Evolutionary conservation across 192 early-diverging fungal genomes (phyloP).

Genomic region (Coemansia sp.): DNA sequence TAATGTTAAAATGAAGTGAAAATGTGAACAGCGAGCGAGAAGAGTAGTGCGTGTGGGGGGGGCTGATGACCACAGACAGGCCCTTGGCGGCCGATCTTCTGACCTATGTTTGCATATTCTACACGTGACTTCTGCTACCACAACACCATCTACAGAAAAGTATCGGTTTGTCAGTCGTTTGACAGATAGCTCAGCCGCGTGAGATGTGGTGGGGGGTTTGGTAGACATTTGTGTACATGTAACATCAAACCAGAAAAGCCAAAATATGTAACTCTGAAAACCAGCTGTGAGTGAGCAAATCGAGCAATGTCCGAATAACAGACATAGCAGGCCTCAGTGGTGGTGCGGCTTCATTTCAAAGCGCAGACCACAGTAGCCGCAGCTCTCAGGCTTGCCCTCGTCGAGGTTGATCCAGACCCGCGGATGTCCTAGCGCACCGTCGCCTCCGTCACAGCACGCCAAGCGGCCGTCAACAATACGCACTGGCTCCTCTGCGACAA

Average conservation of each 20-base stretch:
- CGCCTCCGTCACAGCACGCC: constrained; percentile 87
- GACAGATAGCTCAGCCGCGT: not conserved
- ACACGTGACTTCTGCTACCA: constrained; percentile 5
- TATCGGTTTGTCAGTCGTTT: not conserved
- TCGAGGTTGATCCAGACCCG: constrained; percentile 92
- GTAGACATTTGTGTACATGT: not conserved
- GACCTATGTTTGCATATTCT: constrained; percentile 9
- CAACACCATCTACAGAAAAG: not conserved
- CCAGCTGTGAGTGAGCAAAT: not conserved
- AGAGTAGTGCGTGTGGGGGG: not conserved
- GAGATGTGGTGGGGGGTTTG: not conserved
- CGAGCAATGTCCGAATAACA: not conserved
- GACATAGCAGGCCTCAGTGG: constrained; percentile 43
- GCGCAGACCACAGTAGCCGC: constrained; percentile 85
- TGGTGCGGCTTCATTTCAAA: constrained; percentile 75
- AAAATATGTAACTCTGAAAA: not conserved
- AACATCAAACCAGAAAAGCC: not conserved
- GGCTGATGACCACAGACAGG: not conserved
- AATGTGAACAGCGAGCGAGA: constrained; percentile 9
- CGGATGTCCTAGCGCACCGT: constrained; percentile 90
- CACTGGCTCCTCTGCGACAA: constrained; percentile 88
- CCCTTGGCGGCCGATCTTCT: constrained; percentile 1
- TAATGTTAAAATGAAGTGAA: not conserved
- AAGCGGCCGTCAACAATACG: constrained; percentile 71
- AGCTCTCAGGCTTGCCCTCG: constrained; percentile 63